Evolutionary conservation across 805 yeast species (phyloP), one percentile per base, ranked within the genome.

Genomic region (Candida sanyiensis): DNA sequence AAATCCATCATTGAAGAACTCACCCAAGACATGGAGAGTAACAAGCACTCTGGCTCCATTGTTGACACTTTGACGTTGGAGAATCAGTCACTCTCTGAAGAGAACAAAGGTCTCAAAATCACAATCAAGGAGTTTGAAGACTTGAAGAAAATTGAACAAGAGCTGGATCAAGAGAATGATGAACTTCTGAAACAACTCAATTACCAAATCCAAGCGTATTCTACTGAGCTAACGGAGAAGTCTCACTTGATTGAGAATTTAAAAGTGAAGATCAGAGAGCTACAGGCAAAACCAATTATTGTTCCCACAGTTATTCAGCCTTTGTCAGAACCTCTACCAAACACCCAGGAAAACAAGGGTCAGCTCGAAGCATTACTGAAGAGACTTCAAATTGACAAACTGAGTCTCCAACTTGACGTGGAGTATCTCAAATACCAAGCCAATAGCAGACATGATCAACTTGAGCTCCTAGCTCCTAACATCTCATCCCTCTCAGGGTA

Each of bases 51-150:
- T 2, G 61, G 61, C 4, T 47, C 50, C 2, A 39, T 69, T 1
- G 49, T 69, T 4, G 64, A 62, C 5, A 55, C 48, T 9, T 50
- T 70, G 17, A 64, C 69, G 0, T 51, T 48, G 13, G 48, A 64
- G 35, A 72, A 65, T 44, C 43, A 51, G 3, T 56, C 50, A n/a
- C 57, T 76, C 2, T 46, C 44, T 7, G 52, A 51, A 4, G 57
- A 64, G 30, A 56, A 75, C 3, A 34, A 42, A 0, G 40, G 43
- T 3, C 50, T 75, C n/a, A 56, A 60, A 19, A 42, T 45, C 4
- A 64, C 71, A 2, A 51, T 78, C 0, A 50, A 58, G 1, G 78
- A 73, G 28, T 52, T 74, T 17, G 72, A 69, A 28, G 77, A 73
- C 40, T 47, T 78, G 23, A 71, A 70, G 39, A 67, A 64, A 22